Evolutionary conservation across 352 stramenopile genomes (phyloP), one percentile per base, ranked within the genome.

Genomic region (Phytopythium vexans): DNA sequence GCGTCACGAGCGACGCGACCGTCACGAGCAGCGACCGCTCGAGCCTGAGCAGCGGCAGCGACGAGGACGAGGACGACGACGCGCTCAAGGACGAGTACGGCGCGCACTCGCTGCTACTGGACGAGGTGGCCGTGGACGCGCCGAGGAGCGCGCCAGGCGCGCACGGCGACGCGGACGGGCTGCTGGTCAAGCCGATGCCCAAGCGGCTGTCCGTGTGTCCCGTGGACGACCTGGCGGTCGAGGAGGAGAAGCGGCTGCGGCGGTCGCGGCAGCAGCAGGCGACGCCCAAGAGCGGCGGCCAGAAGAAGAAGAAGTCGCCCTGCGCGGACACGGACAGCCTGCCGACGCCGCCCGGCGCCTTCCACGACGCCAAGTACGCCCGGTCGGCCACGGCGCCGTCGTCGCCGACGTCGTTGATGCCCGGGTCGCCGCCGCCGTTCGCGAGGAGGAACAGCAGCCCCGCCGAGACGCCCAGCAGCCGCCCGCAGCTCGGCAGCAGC

Each of bases 161-260:
- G 8, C 56, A 73, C n/a, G 58, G 46, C 10, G 52, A 71, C 3
- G 41, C 63, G 8, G 47, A 70, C n/a, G 31, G 38, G 2, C 85
- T 78, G 34, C 45, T 88, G 34, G 63, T 91, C 46, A 92, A 92
- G 49, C 79, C 82, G 11, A 92, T 92, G 82, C 55, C 70, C 11
- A 77, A 70, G 40, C 66, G 77, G 56, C 62, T 92, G 5, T 74
- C 74, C 15, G 82, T 91, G 21, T 92, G 82, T 43, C 82, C 82
- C 1, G 60, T 88, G 7, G 82, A 92, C 58, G 82, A 92, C 52
- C 39, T 90, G 36, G 82, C 68, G 6, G 63, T 92, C 6, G 82
- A 92, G 52, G 82, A 92, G 14, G 82, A 89, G 60, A 90, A 89
- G 56, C 77, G 77, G 7, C 68, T 79, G n/a, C 69, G 82, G 52